Percentiles rank a stretch among this genome's conserved stretches.
phyloP scores from a whole-genome alignment of 2,329 filamentous ascomycete genomes.

The Colletotrichum nymphaeae region DNA sequence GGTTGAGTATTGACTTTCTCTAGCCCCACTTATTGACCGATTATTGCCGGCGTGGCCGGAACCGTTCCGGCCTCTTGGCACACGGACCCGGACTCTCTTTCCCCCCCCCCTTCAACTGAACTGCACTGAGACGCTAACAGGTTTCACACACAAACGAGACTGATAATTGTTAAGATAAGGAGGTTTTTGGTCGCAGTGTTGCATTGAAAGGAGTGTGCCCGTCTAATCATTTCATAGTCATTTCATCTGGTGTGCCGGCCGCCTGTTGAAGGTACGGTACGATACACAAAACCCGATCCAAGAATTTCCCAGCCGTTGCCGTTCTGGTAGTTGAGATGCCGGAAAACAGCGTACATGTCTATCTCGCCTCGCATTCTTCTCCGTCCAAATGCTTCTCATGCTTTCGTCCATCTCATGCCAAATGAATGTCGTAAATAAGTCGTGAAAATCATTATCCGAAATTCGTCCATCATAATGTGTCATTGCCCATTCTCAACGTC shows the following conservation, averaged over 20 bases:
- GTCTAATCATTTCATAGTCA: neutral
- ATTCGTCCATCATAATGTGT: neutral
- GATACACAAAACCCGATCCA: neutral
- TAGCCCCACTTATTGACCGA: constrained; percentile 31
- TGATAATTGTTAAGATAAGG: constrained; percentile 27
- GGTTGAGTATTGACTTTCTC: constrained; percentile 29
- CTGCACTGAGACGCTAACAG: constrained; percentile 30
- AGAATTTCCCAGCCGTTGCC: neutral
- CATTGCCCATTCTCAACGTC: neutral
- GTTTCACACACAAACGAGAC: constrained; percentile 5
- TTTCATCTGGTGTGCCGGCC: neutral
- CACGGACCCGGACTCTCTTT: constrained; percentile 17
- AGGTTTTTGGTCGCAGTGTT: neutral
- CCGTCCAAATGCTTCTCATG: too few species aligned
- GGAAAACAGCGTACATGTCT: neutral
- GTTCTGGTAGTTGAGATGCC: neutral
- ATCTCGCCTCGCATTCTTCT: neutral
- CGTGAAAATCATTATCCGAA: neutral
- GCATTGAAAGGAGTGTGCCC: constrained; percentile 13
- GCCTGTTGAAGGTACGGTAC: constrained; percentile 24
- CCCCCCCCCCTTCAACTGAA: neutral
- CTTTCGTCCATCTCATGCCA: neutral
- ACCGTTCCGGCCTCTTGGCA: constrained; percentile 36
- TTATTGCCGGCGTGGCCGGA: constrained; percentile 35
- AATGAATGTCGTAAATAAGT: constrained; percentile 5